Evolutionary conservation across 495 filamentous ascomycete species (phyloP), one percentile per base, ranked within the genome.

Genomic region (Chaetomium fimeti): DNA sequence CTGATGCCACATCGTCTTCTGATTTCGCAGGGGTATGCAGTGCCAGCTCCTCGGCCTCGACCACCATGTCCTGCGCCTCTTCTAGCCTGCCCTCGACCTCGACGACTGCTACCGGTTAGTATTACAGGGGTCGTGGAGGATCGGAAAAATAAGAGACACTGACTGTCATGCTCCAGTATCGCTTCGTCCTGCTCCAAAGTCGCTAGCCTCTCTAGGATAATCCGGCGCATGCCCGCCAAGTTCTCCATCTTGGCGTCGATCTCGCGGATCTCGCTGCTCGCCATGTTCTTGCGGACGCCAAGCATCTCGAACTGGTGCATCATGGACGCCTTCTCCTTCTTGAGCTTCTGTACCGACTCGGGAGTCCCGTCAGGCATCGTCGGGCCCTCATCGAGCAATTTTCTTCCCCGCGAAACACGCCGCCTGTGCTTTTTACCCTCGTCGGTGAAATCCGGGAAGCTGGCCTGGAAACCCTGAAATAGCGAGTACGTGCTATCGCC

Each of bases 201-300:
- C 5, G 92, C 93, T 67, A 99, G 76, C 68, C 95, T 84, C 60
- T 97, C 93, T 43, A 99, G 74, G 24, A 98, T 89, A 62, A 98
- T 96, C 76, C 89, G 89, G 68, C 94, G 89, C 91, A 97, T 98
- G 60, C 85, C 90, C 68, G 92, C 89, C 59, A 98, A 79, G 74
- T 98, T 99, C 38, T 92, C 84, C 45, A 99, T 91, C 76, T 98
- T 99, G 76, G 88, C 92, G 73, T 99, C 94, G 57, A 99, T 96
- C 72, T 99, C 94, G 48, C 86, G 87, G 54, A 99, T 98, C 75
- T 99, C 94, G 62, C 90, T 86, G 69, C 91, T 93, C 72, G 92
- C 92, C 94, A 99, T 96, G 66, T 96, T 97, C 74, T 98, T 99
- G 60, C 95, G 85, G 47, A 99, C 84, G 13, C 88, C 81, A 78